Evolutionary conservation across 2,329 filamentous ascomycete species (phyloP), one percentile per base, ranked within the genome.

Genomic region (Ramichloridium luteum): DNA sequence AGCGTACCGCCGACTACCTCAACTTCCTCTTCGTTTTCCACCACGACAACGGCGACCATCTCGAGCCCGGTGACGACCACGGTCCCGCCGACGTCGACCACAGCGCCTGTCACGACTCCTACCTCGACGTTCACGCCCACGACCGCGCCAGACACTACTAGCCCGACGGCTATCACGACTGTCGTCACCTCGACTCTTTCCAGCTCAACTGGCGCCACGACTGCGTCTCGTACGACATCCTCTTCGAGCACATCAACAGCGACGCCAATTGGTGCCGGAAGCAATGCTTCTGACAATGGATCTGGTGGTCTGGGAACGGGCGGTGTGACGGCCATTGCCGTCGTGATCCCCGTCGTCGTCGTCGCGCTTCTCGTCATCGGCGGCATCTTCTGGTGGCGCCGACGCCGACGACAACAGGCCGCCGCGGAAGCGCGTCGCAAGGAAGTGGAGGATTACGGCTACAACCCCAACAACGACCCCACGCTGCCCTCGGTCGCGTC

Each of bases 391-490:
- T 74, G 88, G 51, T 98, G 85, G 84, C 76, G 82, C 53, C 85
- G 76, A 62, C 79, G 85, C 41, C 93, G 92, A 62, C 77, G 81
- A 49, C 75, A 77, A 42, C 90, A 84, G 64, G 74, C 75, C 41
- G 80, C 79, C 10, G 84, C 90, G 51, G 90, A 94, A 54, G 75
- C 86, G 48, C 74, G 90, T 30, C 74, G 86, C 41, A 94, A 94
- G 62, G 90, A 98, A 59, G 85, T 94, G 8, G 88, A 96, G 56
- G 90, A 96, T 53, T 96, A 96, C 55, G 79, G 81, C 17, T 96
- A 86, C 65, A 96, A 96, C 56, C 90, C 90, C n/a, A 96, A 96
- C 59, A 78, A 85, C 38, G 86, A 94, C 53, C 84, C 86, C 1
- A 84, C 80, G 1, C 66, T 93, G 9, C 74, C 74, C 5, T 8